These are phyloP conservation scores for Xylariaceae sp. DNA, from an alignment of 2,329 filamentous ascomycete species.

Conservation along the genomic window DNA sequence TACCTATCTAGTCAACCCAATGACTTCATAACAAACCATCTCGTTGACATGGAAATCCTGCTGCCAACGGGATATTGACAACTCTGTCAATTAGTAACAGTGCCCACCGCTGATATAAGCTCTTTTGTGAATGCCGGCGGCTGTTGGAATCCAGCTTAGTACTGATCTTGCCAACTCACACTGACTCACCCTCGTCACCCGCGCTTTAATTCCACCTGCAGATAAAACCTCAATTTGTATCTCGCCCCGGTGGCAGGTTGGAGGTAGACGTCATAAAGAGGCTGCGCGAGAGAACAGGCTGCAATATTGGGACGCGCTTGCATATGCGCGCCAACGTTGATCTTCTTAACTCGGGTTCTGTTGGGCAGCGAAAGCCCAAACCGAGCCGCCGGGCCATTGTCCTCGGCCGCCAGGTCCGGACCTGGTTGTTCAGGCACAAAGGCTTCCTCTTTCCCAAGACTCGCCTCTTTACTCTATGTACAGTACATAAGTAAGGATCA, in stretches of 20 bases:
- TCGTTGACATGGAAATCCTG: not conserved
- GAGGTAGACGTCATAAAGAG: not conserved
- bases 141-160: not conserved
- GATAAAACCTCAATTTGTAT: not conserved
- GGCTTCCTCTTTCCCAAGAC: not conserved
- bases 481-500: not conserved
- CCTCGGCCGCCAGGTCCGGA: not conserved
- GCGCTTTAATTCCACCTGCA: not conserved
- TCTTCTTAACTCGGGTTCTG: slow-evolving; percentile 7
- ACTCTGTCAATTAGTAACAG: not conserved
- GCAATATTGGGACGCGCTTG: slow-evolving; percentile 5
- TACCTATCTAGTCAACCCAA: not conserved
- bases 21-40: slow-evolving; percentile 15
- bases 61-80: not conserved
- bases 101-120: not conserved
- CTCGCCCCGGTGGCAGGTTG: not conserved
- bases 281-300: not conserved
- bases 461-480: not conserved
- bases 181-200: slow-evolving; percentile 11
- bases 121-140: not conserved
- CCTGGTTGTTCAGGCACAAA: not conserved
- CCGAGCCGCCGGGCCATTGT: slow-evolving; percentile 2
- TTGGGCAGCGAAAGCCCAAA: slow-evolving; percentile 14
- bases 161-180: slow-evolving; percentile 12
- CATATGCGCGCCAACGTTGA: slow-evolving; percentile 5